Base-by-base conservation (phyloP, 352 stramenopile species). In the Pythium brachiatum region DNA sequence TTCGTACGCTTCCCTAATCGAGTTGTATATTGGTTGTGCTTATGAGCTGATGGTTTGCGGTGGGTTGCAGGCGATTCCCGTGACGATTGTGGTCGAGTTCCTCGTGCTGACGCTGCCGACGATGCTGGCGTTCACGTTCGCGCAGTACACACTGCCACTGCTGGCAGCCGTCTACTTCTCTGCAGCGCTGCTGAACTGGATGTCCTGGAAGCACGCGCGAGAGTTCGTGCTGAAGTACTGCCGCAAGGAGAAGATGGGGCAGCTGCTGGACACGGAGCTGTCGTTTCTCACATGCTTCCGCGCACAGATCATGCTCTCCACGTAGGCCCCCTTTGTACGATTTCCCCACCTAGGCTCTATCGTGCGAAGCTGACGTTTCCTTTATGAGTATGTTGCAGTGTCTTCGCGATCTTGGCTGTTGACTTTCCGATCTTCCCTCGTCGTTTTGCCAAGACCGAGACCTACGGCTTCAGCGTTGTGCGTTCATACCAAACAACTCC, bases 351-450 rank as follows among this genome's bases (percentile, higher is more conserved):
- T n/a, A n/a, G n/a, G n/a, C n/a, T n/a, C n/a, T n/a, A n/a, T n/a
- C n/a, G n/a, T n/a, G n/a, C n/a, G n/a, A n/a, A n/a, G n/a, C n/a
- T n/a, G n/a, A n/a, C n/a, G n/a, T n/a, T n/a, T n/a, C n/a, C n/a
- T n/a, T n/a, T n/a, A n/a, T n/a, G n/a, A n/a, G 36, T 44, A 44
- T 34, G 11, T 2, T 18, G 12, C 29, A 95, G 84, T 7, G 91
- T 81, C 32, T 90, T 95, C 32, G 86, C 88, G 36, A 99, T 99
- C 57, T 74, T 99, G n/a, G 97, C 97, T 2, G 96, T 99, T 4
- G 97, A 99, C 61, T 99, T 99, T 75, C 86, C 81, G 9, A 59
- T 98, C 7, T 99, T 99, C 68, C 97, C 97, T 56, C 83, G 97
- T 31, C 83, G 93, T 8, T 97, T 98, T 55, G 89, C 88, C 51